Base-by-base conservation (phyloP, 768 basidiomycete species). In the Tylopilus balloui region DNA sequence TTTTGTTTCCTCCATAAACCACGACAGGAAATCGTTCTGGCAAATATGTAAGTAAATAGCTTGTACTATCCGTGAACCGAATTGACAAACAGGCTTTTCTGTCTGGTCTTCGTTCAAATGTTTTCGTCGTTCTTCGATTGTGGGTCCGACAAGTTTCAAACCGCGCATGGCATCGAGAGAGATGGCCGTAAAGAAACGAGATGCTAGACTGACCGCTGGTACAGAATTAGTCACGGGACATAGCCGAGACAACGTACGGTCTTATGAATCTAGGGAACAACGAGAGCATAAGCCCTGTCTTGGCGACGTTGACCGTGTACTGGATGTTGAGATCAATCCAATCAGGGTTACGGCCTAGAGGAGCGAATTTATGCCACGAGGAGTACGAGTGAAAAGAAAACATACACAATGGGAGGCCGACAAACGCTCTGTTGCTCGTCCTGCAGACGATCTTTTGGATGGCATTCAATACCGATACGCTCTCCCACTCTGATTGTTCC, bases 321-420 rank as follows among this genome's bases (percentile, higher is more conserved):
- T 15, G 23, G 20, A 50, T 14, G 20, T 27, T 44, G 14, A 52
- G n/a, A 21, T 44, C 37, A 14, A 52, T 23, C 51, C 51, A 52
- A 5, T 52, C 42, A 1, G 35, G 31, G 8, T 52, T 11, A 12
- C 34, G 48, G 2, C 48, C 48, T 48, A 20, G 19, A 27, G 27
- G 17, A 55, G 9, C 19, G 15, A n/a, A 28, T 2, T 10, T 20
- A 12, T 38, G 19, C 29, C 8, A 4, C 2, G 11, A 17, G 9
- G 14, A n/a, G n/a, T n/a, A n/a, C n/a, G n/a, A n/a, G n/a, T n/a
- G n/a, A 27, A 9, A 9, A 17, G 8, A 35, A 35, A 8, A 64
- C 72, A 23, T 42, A 77, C 78, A 78, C 1, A 75, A 36, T 8
- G 77, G 75, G 19, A 70, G 56, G 0, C 78, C 78, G 9, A 80